Base-by-base conservation (phyloP, 106 monocot genomes). In the Ottelia alismoides region DNA sequence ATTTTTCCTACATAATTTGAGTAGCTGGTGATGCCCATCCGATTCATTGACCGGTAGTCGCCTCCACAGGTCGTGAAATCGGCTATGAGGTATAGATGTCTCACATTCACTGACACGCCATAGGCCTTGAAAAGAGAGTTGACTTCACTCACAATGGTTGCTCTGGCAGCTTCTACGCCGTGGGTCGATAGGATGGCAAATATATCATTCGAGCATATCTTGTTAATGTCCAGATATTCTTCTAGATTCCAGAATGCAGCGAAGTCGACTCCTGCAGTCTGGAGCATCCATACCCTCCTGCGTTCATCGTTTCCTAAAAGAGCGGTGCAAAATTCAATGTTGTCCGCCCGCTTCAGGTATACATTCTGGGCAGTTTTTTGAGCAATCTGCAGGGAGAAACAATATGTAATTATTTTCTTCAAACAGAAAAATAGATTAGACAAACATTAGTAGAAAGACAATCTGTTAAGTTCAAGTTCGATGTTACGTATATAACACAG, bases 51-150 rank as follows among this genome's bases (percentile, higher is more conserved):
- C 19, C 98, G 67, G 59, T 82, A 90, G 0, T 76, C 79, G 20
- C 98, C 98, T 28, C 82, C 51, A 30, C 52, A 67, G 2, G 82
- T 82, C 98, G 90, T 98, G 65, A 79, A 83, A 68, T 98, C 90
- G 2, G 85, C 85, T 20, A 90, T 90, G 18, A 98, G 27, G 52
- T 31, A 69, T 21, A 98, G 69, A 51, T 98, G 98, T 9, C 98
- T 72, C 16, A 55, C 66, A 62, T 90, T 68, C 4, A 90, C 85
- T 1, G 58, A 58, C 27, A 90, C 84, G 6, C 90, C 90, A 27
- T 98, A 98, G 2, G 70, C 58, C 3, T 58, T 65, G 32, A 98
- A 98, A 20, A 98, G 81, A 1, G 27, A 51, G 31, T 64, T 74
- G 40, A 98, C 85, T 60, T 98, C 90, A 0, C 75, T 66, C 43